phyloP scores from a whole-genome alignment of 129 eudicot species.

The Flaveria robusta region DNA sequence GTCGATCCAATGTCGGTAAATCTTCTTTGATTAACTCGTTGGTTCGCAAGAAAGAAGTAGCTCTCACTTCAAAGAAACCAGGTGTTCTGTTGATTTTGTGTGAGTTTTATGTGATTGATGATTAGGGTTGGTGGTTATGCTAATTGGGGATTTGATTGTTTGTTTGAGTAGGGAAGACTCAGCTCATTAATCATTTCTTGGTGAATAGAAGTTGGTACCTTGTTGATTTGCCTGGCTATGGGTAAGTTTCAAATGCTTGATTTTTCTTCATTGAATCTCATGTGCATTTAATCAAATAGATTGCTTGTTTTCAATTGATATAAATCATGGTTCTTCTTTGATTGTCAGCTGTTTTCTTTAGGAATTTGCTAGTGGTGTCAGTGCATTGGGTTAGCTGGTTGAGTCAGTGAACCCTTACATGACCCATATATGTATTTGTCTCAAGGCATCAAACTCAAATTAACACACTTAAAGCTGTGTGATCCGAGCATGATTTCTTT shows the following conservation, averaged over 20 bases:
- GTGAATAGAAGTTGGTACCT: slow-evolving; percentile 86
- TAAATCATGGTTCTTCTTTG: too few relatives aligned
- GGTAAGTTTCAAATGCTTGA: slow-evolving; percentile 48
- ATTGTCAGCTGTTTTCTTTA: too few relatives aligned
- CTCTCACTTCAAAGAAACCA: slow-evolving; percentile 93
- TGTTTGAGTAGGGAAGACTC: slow-evolving; percentile 71
- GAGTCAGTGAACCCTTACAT: too few relatives aligned
- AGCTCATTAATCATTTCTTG: slow-evolving; percentile 91
- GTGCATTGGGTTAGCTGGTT: too few relatives aligned
- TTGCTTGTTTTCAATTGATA: too few relatives aligned
- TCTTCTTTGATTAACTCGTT: slow-evolving; percentile 78
- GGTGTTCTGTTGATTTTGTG: slow-evolving; percentile 37
- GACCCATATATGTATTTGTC: too few relatives aligned
- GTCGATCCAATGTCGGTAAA: slow-evolving; percentile 94
- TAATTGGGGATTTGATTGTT: slow-evolving; percentile 8
- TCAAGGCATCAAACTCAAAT: too few relatives aligned
- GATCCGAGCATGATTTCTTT: too few relatives aligned
- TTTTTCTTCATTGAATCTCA: neutral
- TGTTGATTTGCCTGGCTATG: slow-evolving; percentile 97
- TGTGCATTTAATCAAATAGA: neutral
- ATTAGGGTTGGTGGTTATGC: neutral
- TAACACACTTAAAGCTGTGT: too few relatives aligned
- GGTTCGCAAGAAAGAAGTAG: slow-evolving; percentile 83
- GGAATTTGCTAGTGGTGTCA: too few relatives aligned
- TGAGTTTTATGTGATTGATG: neutral